A percentile compares a stretch with the other conserved stretches of the same genome.
These are phyloP conservation scores for Mallotus japonicus DNA, from an alignment of 441 rosid genomes.

Conservation along the genomic window DNA sequence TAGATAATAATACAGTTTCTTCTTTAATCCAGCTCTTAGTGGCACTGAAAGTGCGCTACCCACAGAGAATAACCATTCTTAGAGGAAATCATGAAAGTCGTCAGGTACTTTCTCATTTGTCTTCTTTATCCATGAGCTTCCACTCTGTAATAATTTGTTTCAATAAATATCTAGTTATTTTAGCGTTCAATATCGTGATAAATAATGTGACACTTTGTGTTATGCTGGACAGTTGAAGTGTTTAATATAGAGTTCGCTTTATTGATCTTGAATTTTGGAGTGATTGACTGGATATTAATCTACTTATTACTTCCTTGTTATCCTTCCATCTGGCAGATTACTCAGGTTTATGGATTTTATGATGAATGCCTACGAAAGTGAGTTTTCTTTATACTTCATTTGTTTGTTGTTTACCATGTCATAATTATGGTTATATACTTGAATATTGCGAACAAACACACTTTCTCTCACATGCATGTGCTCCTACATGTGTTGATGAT, in stretches of 20 bases:
- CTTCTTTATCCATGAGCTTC: not conserved
- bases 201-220: not conserved
- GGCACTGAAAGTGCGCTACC: conserved; percentile 76
- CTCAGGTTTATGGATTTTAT: conserved; percentile 94
- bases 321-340: conserved; percentile 53
- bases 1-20: not conserved
- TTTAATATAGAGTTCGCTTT: not conserved
- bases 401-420: not conserved
- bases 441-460: not conserved
- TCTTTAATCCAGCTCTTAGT: conserved; percentile 62
- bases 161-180: not conserved
- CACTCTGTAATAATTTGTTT: not conserved
- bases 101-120: conserved; percentile 49
- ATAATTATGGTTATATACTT: not conserved
- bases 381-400: conserved; percentile 35
- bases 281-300: conserved; percentile 21
- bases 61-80: conserved; percentile 81
- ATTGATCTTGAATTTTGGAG: not conserved
- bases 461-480: not conserved
- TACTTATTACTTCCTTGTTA: conserved; percentile 28
- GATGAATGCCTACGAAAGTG: conserved; percentile 95
- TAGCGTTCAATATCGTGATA: not conserved
- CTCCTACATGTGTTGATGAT: not conserved
- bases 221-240: conserved; percentile 12
- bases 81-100: conserved; percentile 98